phyloP scores from a whole-genome alignment of 1,284 basidiomycete genomes.

The Apiotrichum sp. region DNA sequence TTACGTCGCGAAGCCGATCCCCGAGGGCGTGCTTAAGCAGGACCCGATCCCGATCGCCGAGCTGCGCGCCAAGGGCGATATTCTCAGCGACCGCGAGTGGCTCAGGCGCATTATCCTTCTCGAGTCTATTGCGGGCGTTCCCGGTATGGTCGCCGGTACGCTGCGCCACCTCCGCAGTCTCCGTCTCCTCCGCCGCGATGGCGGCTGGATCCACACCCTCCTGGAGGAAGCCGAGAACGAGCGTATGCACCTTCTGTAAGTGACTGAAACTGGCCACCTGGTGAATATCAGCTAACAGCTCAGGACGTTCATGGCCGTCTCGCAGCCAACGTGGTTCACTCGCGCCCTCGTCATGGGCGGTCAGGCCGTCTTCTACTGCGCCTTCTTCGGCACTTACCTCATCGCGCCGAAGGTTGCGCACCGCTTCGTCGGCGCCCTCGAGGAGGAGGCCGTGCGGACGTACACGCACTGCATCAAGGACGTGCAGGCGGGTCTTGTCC shows the following conservation, averaged over 20 bases:
- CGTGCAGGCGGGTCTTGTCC: slow-evolving; percentile 74
- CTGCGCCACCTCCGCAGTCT: slow-evolving; percentile 75
- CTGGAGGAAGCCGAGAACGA: slow-evolving; percentile 94
- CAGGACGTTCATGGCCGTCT: slow-evolving; percentile 83
- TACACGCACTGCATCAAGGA: slow-evolving; percentile 80
- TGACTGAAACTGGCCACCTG: not conserved
- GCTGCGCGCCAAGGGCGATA: slow-evolving; percentile 63
- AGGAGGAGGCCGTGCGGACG: slow-evolving; percentile 89
- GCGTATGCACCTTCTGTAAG: slow-evolving; percentile 79
- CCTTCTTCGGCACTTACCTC: slow-evolving; percentile 81
- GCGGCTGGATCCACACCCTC: slow-evolving; percentile 78
- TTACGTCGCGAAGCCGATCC: slow-evolving; percentile 64
- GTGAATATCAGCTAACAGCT: slow-evolving; percentile 29
- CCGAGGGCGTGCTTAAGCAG: slow-evolving; percentile 24
- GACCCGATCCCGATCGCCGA: slow-evolving; percentile 59
- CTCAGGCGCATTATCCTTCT: slow-evolving; percentile 77
- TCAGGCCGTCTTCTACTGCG: slow-evolving; percentile 81
- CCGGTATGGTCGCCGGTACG: slow-evolving; percentile 88
- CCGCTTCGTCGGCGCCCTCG: slow-evolving; percentile 89
- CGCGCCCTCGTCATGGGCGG: slow-evolving; percentile 74
- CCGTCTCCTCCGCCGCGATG: slow-evolving; percentile 77
- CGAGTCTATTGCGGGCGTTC: slow-evolving; percentile 86
- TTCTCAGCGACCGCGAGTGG: slow-evolving; percentile 71
- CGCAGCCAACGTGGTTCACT: slow-evolving; percentile 70
- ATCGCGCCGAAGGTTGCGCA: slow-evolving; percentile 78